Evolutionary conservation across 192 early-diverging fungal species (phyloP).

Genomic region (Backusella luteola): DNA sequence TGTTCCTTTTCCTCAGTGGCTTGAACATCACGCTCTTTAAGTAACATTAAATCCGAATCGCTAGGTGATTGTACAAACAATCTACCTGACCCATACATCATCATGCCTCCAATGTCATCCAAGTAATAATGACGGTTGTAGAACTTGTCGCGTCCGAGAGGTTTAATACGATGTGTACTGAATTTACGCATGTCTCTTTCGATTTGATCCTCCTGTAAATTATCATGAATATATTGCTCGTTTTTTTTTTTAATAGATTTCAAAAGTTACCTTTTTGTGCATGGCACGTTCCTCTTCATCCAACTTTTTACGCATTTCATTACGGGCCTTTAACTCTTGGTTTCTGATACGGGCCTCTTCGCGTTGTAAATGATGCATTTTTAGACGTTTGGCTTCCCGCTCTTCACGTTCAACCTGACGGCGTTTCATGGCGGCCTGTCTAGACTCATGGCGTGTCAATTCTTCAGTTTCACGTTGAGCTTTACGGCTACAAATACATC

Average conservation of each 20-base stretch:
- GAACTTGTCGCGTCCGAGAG: constrained; percentile 84
- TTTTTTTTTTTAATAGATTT: neutral
- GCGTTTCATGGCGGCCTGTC: constrained; percentile 45
- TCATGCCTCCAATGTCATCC: constrained; percentile 70
- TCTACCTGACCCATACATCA: constrained; percentile 51
- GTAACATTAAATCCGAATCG: constrained; percentile 46
- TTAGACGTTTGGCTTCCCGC: constrained; percentile 37
- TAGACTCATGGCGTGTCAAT: constrained; percentile 36
- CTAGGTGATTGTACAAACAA: constrained; percentile 60
- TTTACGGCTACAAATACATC: neutral
- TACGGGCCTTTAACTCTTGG: constrained; percentile 39
- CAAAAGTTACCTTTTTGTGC: constrained; percentile 35
- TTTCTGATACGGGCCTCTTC: constrained; percentile 39
- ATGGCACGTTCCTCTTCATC: constrained; percentile 54
- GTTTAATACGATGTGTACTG: constrained; percentile 64
- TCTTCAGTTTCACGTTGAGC: constrained; percentile 21
- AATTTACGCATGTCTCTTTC: constrained; percentile 68
- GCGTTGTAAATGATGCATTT: constrained; percentile 42
- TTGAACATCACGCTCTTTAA: constrained; percentile 37
- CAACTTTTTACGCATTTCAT: constrained; percentile 45
- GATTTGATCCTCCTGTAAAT: constrained; percentile 57
- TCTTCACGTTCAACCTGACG: constrained; percentile 50
- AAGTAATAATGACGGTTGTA: constrained; percentile 90
- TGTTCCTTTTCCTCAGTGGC: neutral
- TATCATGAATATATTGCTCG: neutral